Conservation (phyloP, 257 asterid genomes). For the Solanum boliviense region DNA sequence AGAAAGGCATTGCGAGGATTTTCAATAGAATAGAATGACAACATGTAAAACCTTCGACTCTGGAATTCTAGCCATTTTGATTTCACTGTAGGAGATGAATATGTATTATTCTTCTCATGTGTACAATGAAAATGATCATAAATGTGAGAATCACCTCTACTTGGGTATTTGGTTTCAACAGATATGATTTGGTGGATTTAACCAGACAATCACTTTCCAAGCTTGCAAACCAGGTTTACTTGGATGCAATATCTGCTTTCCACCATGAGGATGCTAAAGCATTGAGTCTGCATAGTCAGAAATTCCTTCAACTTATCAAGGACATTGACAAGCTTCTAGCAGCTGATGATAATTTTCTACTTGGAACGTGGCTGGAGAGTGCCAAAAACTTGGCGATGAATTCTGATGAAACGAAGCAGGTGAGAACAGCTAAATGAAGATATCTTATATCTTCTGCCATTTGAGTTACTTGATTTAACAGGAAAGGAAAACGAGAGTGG, state of each 20-base stretch:
- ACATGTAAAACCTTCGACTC: background rate
- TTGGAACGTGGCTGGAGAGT: constrained; percentile 88
- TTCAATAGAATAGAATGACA: background rate
- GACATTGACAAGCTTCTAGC: constrained; percentile 88
- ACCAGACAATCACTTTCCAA: constrained; percentile 84
- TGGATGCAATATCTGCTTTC: constrained; percentile 62
- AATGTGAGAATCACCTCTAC: background rate
- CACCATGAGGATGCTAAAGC: constrained; percentile 44
- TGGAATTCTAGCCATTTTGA: background rate
- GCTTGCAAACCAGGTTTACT: constrained; percentile 81
- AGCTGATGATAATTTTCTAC: constrained; percentile 71
- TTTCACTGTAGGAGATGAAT: background rate
- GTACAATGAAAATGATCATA: background rate
- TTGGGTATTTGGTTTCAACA: constrained; percentile 14
- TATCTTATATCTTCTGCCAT: background rate
- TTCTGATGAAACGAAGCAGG: constrained; percentile 64
- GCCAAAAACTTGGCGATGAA: constrained; percentile 57
- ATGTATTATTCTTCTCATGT: background rate
- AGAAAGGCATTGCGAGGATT: background rate
- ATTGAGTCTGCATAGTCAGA: constrained; percentile 34
- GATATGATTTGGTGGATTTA: constrained; percentile 96
- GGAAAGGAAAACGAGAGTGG: background rate
- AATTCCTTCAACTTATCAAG: constrained; percentile 71
- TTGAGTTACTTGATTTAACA: background rate
- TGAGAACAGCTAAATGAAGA: constrained; percentile 8